Evolutionary conservation across 495 filamentous ascomycete species (phyloP).

Genomic region (Lophiotrema nucula): DNA sequence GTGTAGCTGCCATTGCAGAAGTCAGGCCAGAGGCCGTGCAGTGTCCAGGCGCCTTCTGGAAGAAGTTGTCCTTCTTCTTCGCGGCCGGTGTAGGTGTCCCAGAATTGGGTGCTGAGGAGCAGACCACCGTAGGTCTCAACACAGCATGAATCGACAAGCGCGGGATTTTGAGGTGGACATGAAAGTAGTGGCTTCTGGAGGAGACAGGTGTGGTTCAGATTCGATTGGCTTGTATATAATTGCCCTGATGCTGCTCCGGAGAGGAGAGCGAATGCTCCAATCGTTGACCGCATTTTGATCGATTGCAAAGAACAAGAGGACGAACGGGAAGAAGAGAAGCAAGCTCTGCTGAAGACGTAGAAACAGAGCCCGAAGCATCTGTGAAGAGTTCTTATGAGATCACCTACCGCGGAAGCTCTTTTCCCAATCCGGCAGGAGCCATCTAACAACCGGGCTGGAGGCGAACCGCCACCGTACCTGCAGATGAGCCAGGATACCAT

Average conservation of each 20-base stretch:
- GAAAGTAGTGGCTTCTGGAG: constrained; percentile 44
- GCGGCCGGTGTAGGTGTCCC: constrained; percentile 52
- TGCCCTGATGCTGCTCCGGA: background rate
- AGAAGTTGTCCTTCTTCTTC: constrained; percentile 50
- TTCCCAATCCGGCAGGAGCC: constrained; percentile 28
- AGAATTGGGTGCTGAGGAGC: constrained; percentile 53
- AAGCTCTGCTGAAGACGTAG: no score
- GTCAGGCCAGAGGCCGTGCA: constrained; percentile 57
- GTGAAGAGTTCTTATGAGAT: background rate
- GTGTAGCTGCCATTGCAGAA: constrained; percentile 51
- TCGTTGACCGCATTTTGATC: constrained; percentile 2
- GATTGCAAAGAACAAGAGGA: constrained; percentile 1
- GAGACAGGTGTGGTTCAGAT: constrained; percentile 47
- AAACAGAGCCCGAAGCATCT: no score
- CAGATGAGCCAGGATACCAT: constrained; percentile 10
- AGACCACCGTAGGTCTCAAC: constrained; percentile 54
- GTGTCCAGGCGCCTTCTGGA: constrained; percentile 47
- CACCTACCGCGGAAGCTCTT: constrained; percentile 20
- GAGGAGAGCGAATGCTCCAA: background rate
- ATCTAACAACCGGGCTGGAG: constrained; percentile 3
- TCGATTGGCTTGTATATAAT: constrained; percentile 37
- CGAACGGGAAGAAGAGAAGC: constrained; percentile 1
- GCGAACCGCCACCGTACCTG: constrained; percentile 26
- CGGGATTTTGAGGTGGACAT: constrained; percentile 46
- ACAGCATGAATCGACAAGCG: constrained; percentile 51